A percentile compares a stretch with the other conserved stretches of the same genome.
phyloP scores from a whole-genome alignment of 306 rosid species.

The Trichosanthes truncata region DNA sequence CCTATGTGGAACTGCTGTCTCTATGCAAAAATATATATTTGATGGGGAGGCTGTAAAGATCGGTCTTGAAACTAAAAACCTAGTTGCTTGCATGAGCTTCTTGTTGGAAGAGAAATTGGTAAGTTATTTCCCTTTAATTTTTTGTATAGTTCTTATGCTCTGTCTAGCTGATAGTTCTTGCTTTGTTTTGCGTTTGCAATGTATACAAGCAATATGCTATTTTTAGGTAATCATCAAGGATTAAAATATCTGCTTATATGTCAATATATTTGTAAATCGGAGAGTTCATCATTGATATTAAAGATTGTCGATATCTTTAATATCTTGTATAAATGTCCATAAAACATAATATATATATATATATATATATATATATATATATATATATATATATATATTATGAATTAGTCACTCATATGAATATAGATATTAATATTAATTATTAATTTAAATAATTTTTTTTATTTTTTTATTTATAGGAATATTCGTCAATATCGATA shows the following conservation, averaged over 20 bases:
- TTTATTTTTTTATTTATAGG: too few species aligned
- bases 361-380: too few species aligned
- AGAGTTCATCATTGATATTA: not conserved
- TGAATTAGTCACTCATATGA: not conserved
- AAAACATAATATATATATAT: too few species aligned
- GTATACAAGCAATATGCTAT: not conserved
- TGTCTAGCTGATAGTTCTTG: not conserved
- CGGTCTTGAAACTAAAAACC: slow-evolving; percentile 64
- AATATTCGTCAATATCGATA: not conserved
- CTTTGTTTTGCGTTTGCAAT: not conserved
- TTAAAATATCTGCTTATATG: not conserved
- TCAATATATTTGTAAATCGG: not conserved
- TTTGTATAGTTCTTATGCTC: not conserved
- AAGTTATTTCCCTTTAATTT: slow-evolving; percentile 1
- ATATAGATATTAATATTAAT: too few species aligned
- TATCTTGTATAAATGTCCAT: not conserved
- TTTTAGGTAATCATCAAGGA: not conserved
- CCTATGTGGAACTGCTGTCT: slow-evolving; percentile 51
- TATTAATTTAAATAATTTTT: too few species aligned
- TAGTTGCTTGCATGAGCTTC: slow-evolving; percentile 76
- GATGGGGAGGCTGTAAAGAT: slow-evolving; percentile 67
- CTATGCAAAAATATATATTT: slow-evolving; percentile 60
- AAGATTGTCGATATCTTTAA: not conserved
- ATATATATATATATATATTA: too few species aligned
- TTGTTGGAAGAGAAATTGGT: slow-evolving; percentile 81